These are phyloP conservation scores for Ogataea haglerorum DNA, from an alignment of 805 yeast genomes.

Conservation along the genomic window DNA sequence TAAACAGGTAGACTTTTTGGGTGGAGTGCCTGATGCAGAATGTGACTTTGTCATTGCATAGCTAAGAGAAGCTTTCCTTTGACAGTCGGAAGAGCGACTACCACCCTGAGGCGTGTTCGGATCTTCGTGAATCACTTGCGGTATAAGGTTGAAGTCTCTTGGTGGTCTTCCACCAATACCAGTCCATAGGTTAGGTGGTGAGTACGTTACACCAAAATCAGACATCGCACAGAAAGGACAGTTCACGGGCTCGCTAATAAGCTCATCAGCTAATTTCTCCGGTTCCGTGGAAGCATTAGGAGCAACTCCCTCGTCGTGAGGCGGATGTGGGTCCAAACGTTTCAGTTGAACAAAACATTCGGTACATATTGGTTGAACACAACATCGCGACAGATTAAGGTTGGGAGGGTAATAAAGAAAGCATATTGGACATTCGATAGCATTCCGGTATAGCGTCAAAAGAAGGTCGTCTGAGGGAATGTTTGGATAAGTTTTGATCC, in stretches of 20 bases:
- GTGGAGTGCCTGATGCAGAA: conserved; percentile 28
- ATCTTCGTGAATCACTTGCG: conserved; percentile 25
- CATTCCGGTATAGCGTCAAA: conserved; percentile 58
- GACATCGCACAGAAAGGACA: conserved; percentile 94
- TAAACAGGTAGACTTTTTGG: conserved; percentile 15
- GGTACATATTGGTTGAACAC: conserved; percentile 89
- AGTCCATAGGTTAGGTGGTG: conserved; percentile 56
- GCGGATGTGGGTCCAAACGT: conserved; percentile 88
- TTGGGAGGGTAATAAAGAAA: conserved; percentile 79
- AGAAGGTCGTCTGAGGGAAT: conserved; percentile 45
- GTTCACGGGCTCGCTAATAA: conserved; percentile 81
- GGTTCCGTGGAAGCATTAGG: conserved; percentile 19
- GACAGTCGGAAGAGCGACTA: conserved; percentile 5
- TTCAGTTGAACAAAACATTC: conserved; percentile 97
- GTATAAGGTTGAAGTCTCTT: conserved; percentile 30
- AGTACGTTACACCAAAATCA: conserved; percentile 79
- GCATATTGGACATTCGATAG: conserved; percentile 91
- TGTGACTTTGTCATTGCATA: conserved; percentile 28
- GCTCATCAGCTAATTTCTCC: conserved; percentile 49
- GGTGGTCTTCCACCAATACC: conserved; percentile 61
- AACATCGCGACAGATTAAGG: conserved; percentile 79
- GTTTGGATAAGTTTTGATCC: conserved; percentile 28
- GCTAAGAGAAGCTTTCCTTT: conserved; percentile 21
- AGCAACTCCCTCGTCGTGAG: conserved; percentile 57
- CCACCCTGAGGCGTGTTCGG: conserved; percentile 7